phyloP scores from a whole-genome alignment of 2,329 filamentous ascomycete species.

The Fusarium veterinarium region DNA sequence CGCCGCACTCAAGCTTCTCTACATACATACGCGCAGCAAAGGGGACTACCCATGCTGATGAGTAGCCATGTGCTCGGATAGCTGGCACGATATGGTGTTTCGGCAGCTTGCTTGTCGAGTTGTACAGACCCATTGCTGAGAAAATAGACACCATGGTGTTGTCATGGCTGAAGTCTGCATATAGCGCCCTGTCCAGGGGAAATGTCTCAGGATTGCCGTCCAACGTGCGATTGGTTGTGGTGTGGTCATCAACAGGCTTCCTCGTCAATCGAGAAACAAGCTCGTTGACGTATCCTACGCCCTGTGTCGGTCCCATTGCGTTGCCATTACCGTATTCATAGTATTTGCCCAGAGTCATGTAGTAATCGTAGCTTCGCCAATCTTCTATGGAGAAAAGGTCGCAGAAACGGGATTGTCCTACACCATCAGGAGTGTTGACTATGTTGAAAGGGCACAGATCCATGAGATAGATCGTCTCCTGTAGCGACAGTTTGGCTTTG shows the following conservation, averaged over 20 bases:
- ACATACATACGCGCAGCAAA: slow-evolving; percentile 86
- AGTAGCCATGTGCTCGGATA: slow-evolving; percentile 72
- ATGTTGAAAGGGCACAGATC: slow-evolving; percentile 89
- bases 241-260: slow-evolving; percentile 75
- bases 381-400: slow-evolving; percentile 77
- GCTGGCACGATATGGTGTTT: slow-evolving; percentile 62
- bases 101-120: slow-evolving; percentile 67
- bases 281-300: slow-evolving; percentile 89
- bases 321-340: slow-evolving; percentile 85
- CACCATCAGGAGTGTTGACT: slow-evolving; percentile 68
- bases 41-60: slow-evolving; percentile 82
- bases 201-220: slow-evolving; percentile 76
- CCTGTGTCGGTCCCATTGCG: slow-evolving; percentile 83
- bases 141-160: slow-evolving; percentile 85
- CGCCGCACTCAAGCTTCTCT: slow-evolving; percentile 82
- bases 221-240: slow-evolving; percentile 81
- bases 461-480: slow-evolving; percentile 80
- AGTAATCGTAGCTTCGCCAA: slow-evolving; percentile 85
- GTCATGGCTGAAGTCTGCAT: slow-evolving; percentile 93
- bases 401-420: slow-evolving; percentile 76
- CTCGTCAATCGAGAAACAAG: slow-evolving; percentile 82
- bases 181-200: slow-evolving; percentile 75
- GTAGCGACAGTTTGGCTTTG: slow-evolving; percentile 71
- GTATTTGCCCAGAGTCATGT: slow-evolving; percentile 82
- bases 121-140: slow-evolving; percentile 82